These are phyloP conservation scores for Catharanthus roseus DNA, from an alignment of 257 asterid genomes.

Conservation along the genomic window DNA sequence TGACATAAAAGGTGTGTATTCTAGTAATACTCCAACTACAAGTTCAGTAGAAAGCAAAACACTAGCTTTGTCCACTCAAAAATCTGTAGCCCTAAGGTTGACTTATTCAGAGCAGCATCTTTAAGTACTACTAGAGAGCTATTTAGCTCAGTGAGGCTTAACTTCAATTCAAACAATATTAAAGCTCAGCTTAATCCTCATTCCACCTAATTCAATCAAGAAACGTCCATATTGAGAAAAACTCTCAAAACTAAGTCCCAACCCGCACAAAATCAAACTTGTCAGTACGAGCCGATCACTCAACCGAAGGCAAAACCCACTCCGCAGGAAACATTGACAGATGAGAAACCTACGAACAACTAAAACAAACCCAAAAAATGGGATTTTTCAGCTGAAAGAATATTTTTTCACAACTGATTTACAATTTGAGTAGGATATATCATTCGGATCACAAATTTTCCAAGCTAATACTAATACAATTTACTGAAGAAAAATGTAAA, in stretches of 20 bases:
- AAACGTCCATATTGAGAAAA: not conserved
- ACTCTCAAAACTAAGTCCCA: not conserved
- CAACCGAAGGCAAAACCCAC: not conserved
- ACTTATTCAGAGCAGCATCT: not conserved
- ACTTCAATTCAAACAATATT: not conserved
- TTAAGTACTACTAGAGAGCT: not conserved
- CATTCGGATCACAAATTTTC: conserved; percentile 2
- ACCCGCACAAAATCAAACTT: not conserved
- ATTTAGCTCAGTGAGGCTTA: too few species aligned
- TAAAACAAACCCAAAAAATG: not conserved
- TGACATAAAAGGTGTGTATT: too few species aligned
- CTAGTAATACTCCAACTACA: too few species aligned
- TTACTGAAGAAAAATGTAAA: not conserved
- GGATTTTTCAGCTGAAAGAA: not conserved
- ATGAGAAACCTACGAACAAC: not conserved
- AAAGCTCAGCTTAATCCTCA: not conserved
- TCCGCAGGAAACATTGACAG: not conserved
- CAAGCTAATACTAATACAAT: too few species aligned
- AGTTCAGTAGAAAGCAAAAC: not conserved
- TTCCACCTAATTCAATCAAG: not conserved
- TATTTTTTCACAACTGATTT: not conserved
- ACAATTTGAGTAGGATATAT: not conserved
- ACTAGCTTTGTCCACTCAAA: not conserved
- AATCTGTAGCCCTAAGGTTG: too few species aligned
- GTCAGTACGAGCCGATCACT: not conserved